Base-by-base conservation (phyloP, 257 asterid genomes). In the Solanum ossicruentum region DNA sequence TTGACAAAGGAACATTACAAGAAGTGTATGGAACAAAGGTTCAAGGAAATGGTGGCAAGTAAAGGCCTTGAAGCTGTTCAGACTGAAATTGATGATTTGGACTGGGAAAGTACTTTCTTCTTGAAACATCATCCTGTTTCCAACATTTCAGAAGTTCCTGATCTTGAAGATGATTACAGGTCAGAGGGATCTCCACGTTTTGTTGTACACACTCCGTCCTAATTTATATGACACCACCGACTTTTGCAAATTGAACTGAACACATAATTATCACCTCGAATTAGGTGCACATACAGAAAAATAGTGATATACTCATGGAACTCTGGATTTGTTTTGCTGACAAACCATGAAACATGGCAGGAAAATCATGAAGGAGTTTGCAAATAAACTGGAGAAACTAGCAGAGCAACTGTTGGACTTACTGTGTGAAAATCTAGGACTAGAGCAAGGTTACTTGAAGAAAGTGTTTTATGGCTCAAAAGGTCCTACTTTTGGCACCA, bases 401-500 rank as follows among this genome's bases (percentile, higher is more conserved):
- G 97, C 97, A 0, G 97, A 93, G 88, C 58, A 84, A 12, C 91
- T 93, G 26, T 86, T 93, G 83, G 97, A 93, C 82, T 90, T 92
- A 91, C 67, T 93, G 0, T 93, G 96, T 65, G 97, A 93, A 87
- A 93, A 93, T 60, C 97, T 93, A 85, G 97, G 97, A 20, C 87
- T 93, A n/a, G 97, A 92, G 57, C 90, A 91, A 83, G 96, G 97
- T 7, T 93, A 93, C 71, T 85, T 93, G 20, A 91, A 92, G 89
- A 92, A 89, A 12, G 95, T 90, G 17, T 93, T 93, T 83, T 86
- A 88, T 83, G 97, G 96, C 18, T 89, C 96, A n/a, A 89, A 92
- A 60, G 95, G 97, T 2, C 97, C 97, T 3, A 92, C 88, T 83
- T 93, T 92, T 88, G 97, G 97, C 36, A 93, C 96, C 41, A 92